phyloP scores from a whole-genome alignment of 345 rosid species.

The Gossypium australe region DNA sequence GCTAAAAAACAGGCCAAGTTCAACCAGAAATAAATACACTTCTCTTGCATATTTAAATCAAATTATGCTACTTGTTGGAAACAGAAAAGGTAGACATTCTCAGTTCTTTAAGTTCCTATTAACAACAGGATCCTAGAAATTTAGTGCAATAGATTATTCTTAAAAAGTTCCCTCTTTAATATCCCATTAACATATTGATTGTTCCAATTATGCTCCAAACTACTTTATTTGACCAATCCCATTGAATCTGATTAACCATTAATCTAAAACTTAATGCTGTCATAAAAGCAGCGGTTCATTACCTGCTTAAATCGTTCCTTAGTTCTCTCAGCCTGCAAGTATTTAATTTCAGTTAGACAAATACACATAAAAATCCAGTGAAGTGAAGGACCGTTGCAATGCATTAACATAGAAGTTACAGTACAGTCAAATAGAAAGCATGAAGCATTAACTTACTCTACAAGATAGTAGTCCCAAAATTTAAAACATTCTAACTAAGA shows the following conservation, averaged over 20 bases:
- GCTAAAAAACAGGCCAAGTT: background rate
- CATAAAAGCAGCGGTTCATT: background rate
- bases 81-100: background rate
- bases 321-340: constrained; percentile 57
- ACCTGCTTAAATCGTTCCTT: constrained; percentile 73
- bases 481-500: background rate
- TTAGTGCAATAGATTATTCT: background rate
- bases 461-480: background rate
- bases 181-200: background rate
- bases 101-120: background rate
- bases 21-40: background rate
- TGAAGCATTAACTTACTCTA: background rate
- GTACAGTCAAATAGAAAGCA: background rate
- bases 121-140: background rate
- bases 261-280: background rate
- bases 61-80: background rate
- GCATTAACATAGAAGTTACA: background rate
- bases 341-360: constrained; percentile 1
- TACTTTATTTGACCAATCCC: background rate
- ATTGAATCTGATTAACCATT: constrained; percentile 3
- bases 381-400: background rate
- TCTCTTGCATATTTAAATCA: background rate
- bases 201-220: background rate
- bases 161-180: background rate
- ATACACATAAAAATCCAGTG: background rate